Percentiles rank a stretch among this genome's conserved stretches.
Evolutionary conservation across 2,329 filamentous ascomycete species (phyloP).

Genomic region (Trichoderma sp.): DNA sequence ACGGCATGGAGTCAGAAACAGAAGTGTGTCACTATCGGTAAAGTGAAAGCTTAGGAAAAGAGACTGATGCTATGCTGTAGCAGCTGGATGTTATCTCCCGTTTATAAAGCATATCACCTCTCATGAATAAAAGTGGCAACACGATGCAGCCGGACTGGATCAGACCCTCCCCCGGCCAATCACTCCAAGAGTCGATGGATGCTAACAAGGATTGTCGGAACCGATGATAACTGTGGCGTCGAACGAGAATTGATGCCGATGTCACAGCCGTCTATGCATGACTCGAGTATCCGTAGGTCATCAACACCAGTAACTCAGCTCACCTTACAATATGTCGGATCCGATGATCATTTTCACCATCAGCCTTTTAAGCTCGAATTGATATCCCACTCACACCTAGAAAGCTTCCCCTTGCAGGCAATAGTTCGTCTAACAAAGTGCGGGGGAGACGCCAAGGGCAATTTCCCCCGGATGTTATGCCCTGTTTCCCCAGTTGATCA

Average conservation of each 20-base stretch:
- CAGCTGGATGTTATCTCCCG: neutral
- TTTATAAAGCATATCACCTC: neutral
- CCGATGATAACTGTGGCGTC: neutral
- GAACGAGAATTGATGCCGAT: neutral
- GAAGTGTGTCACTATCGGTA: neutral
- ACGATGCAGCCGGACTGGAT: neutral
- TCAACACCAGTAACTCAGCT: neutral
- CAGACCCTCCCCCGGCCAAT: neutral
- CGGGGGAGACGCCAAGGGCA: neutral
- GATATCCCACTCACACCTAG: neutral
- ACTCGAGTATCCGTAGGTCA: neutral
- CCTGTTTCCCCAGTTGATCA: neutral
- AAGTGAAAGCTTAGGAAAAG: neutral
- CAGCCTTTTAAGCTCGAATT: neutral
- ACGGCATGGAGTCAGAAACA: neutral
- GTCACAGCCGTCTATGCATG: neutral
- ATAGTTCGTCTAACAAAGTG: neutral
- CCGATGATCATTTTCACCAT: neutral
- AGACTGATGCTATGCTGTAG: neutral
- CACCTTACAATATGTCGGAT: neutral
- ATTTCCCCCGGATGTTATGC: neutral
- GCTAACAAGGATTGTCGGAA: neutral
- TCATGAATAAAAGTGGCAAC: neutral
- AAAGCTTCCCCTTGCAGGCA: neutral
- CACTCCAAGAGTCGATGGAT: neutral